Base-by-base conservation (phyloP, 2,329 filamentous ascomycete species). In the Calonectria pseudoturangicola region DNA sequence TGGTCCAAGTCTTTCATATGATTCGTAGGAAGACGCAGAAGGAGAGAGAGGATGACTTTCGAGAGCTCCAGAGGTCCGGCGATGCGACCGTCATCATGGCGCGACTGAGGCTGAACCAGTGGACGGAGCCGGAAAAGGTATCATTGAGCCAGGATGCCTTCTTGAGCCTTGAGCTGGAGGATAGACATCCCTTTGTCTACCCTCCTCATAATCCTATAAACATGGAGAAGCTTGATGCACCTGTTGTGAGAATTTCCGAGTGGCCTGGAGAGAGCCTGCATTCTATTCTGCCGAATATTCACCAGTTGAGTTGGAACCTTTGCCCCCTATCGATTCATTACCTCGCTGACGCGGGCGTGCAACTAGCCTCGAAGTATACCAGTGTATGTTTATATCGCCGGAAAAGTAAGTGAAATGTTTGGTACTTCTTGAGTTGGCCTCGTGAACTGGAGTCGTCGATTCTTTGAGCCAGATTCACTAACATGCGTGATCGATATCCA, bases 91-190 rank as follows among this genome's bases (percentile, higher is more conserved):
- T 63, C 2, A 63, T 63, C 8, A 47, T 63, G 58, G 27, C 58
- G 7, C 58, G 41, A 7, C 28, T 63, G 39, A 63, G 58, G 27
- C 6, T 45, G 25, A 47, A 47, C 9, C 2, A 33, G 18, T 33
- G 39, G 41, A 21, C 25, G 1, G 25, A 43, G 58, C 3, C 16
- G 25, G 18, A 21, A 9, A 33, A 33, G 7, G 6, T 41, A 6
- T 4, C 2, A 3, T 7, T 25, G 41, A 15, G 16, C 27, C 25
- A 27, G 56, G 18, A 8, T 4, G n/a, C 8, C 50, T 30, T 50
- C 15, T 43, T 50, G 5, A 33, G 9, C 16, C 68, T 65, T 13
- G 62, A 66, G 25, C 43, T 70, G 41, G 41, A 66, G 43, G 25
- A 25, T 21, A 36, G 39, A 9, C 62, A 65, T 27, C 62, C 60